phyloP scores from a whole-genome alignment of 2,329 filamentous ascomycete genomes.

The Chrysoporthe austroafricana region DNA sequence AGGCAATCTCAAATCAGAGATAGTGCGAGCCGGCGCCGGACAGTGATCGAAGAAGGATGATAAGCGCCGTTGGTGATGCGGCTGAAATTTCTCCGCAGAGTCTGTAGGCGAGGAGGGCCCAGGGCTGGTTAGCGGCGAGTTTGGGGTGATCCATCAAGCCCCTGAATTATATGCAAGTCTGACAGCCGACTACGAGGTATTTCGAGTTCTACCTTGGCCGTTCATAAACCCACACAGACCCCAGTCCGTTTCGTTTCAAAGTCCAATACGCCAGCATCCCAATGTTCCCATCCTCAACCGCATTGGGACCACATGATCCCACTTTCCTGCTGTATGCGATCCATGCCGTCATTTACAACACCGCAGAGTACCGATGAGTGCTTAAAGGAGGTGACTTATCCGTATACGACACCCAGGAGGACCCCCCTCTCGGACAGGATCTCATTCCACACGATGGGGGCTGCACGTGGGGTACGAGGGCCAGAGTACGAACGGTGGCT shows the following conservation, averaged over 20 bases:
- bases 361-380: constrained; percentile 6
- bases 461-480: not conserved
- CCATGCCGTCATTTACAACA: constrained; percentile 4
- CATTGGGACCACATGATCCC: not conserved
- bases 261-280: constrained; percentile 11
- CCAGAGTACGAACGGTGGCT: not conserved
- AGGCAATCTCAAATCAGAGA: not conserved
- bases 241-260: constrained; percentile 25
- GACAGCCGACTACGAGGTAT: constrained; percentile 5
- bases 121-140: not conserved
- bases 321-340: constrained; percentile 4
- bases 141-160: constrained; percentile 10
- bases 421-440: constrained; percentile 18
- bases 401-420: constrained; percentile 5
- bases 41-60: not conserved
- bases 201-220: not conserved
- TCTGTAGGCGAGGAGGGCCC: no score
- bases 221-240: not conserved
- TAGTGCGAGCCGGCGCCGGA: not conserved
- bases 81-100: not conserved
- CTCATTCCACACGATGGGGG: not conserved
- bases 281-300: constrained; percentile 15
- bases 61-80: constrained; percentile 4
- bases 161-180: constrained; percentile 22
- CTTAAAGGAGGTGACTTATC: constrained; percentile 20